Evolutionary conservation across 495 filamentous ascomycete species (phyloP), one percentile per base, ranked within the genome.

Genomic region (Xylaria sp.): DNA sequence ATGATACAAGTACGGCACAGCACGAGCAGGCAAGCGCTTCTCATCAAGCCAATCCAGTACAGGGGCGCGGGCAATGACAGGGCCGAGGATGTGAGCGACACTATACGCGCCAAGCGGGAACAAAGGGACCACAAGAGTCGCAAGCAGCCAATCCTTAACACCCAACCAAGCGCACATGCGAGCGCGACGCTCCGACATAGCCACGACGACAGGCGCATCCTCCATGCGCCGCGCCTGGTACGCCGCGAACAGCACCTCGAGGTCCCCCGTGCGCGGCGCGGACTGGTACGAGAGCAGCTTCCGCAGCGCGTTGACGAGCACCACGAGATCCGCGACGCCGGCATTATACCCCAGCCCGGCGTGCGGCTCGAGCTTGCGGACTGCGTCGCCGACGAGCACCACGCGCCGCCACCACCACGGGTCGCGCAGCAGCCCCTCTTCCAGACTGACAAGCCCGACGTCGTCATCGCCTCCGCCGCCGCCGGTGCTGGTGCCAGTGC

Each of bases 281-380:
- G 35, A 3, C 35, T 8, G 35, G 35, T 37, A 4, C 35, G 35
- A 37, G 43, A 68, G 69, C 40, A 78, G 59, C 11, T 62, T 66
- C 35, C 71, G 74, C 1, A 85, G 76, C 33, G 58, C 62, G 71
- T 87, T 88, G 12, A 78, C 79, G 0, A 88, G 74, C 0, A 77
- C 79, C 7, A 83, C 83, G 14, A 82, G 80, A 41, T 80, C 82
- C 73, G 81, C 79, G 0, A 86, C 79, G 5, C 82, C 83, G 26
- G 71, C 73, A 61, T 84, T 85, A 31, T 77, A 82, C 0, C 84
- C 84, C 5, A 75, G 73, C 1, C 84, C 84, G 1, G 77, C 69
- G 46, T 80, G 81, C 0, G 82, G 81, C 17, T 82, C 71, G 26
- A 83, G 72, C 72, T 85, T 85, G 66, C 84, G 83, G 26, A 81